Evolutionary conservation across 129 eudicot genomes (phyloP), one percentile per base, ranked within the genome.

Genomic region (Centella asiatica): DNA sequence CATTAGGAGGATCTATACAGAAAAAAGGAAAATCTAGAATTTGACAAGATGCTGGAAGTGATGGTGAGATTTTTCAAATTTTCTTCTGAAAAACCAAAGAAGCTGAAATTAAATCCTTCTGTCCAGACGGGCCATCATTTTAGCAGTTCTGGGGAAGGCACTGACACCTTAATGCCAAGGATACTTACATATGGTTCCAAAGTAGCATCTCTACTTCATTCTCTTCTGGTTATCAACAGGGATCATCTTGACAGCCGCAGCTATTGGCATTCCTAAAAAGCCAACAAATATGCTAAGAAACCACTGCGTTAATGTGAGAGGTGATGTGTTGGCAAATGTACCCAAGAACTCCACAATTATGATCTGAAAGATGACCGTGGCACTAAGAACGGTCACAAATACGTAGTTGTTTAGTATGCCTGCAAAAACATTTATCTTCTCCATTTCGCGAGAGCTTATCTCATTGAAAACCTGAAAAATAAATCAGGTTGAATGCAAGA

Each of bases 401-500:
- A 88, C 95, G 62, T 87, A 62, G 73, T 93, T 93, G 74, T 85
- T 81, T 71, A 83, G 46, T 64, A 87, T 84, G 47, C 96, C 98
- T 0, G 85, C 86, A 4, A 87, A 61, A 29, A 92, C 98, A 37
- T 92, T 76, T 56, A 76, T 74, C 65, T 93, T 86, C 77, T 93
- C 95, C 96, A 87, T 93, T 60, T 87, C 92, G 31, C 95, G 44
- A 0, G 95, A 93, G 81, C 79, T 93, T 27, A 93, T 72, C 75
- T 93, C 96, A 14, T 92, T 92, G 68, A 92, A 92, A 2, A 92
- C 77, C 98, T 92, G 90, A 76, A 79, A 1, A 65, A 59, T 44
- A 15, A n/a, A 19, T 8, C 44, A 65, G 23, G 17, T 17, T 17
- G 24, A 19, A 33, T 33, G 27, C 37, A 58, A 34, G n/a, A 19